These are phyloP conservation scores for Termitomyces sp. DNA, from an alignment of 768 basidiomycete species.

Conservation along the genomic window DNA sequence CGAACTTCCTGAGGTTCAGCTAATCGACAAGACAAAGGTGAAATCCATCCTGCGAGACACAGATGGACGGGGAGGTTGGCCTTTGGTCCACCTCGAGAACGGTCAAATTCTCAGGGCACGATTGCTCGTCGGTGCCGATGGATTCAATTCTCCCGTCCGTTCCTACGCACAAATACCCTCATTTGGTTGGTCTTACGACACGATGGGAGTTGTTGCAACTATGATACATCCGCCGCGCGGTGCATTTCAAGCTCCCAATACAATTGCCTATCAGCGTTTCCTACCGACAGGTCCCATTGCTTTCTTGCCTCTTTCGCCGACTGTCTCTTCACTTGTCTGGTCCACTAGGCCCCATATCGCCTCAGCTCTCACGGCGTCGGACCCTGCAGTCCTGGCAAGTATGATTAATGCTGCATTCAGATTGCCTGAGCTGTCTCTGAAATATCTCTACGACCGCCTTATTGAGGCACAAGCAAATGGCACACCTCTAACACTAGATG, in stretches of 20 bases:
- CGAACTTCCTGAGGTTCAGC: conserved; percentile 42
- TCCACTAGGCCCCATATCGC: conserved; percentile 79
- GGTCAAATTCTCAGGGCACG: conserved; percentile 62
- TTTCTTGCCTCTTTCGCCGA: conserved; percentile 82
- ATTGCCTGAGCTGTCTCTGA: conserved; percentile 68
- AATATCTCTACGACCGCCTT: conserved; percentile 59
- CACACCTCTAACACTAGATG: conserved; percentile 37
- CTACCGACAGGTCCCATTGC: conserved; percentile 94
- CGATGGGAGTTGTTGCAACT: conserved; percentile 88
- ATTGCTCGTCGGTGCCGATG: conserved; percentile 87
- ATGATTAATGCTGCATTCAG: conserved; percentile 94
- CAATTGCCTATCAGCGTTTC: conserved; percentile 90
- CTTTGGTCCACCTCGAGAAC: conserved; percentile 68
- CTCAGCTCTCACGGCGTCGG: conserved; percentile 59
- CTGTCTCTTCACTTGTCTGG: conserved; percentile 89
- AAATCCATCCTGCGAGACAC: conserved; percentile 55
- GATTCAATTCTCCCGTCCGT: conserved; percentile 91
- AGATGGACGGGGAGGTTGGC: conserved; percentile 66
- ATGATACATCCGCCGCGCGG: conserved; percentile 67
- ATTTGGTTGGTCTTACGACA: conserved; percentile 89
- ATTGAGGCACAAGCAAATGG: conserved; percentile 46
- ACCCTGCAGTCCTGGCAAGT: conserved; percentile 53
- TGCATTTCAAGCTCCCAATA: conserved; percentile 59
- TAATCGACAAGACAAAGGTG: conserved; percentile 76
- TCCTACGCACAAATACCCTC: conserved; percentile 80